Percentiles rank a stretch among this genome's conserved stretches.
These are phyloP conservation scores for Syzygium jambos DNA, from an alignment of 345 rosid species.

Conservation along the genomic window DNA sequence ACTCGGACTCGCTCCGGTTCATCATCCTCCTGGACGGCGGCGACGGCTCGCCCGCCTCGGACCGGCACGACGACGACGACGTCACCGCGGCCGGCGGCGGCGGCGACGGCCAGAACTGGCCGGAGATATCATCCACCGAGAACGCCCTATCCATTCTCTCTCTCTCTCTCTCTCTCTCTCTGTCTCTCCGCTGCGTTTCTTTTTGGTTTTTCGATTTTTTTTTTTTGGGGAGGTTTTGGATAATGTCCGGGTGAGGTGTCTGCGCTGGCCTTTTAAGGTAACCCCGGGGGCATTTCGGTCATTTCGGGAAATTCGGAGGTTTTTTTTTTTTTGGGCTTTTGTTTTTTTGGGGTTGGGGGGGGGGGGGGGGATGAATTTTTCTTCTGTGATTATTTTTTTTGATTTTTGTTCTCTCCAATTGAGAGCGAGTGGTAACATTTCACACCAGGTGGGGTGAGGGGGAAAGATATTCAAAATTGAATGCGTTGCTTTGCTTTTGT, in stretches of 20 bases:
- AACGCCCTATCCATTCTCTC: slow-evolving; percentile 40
- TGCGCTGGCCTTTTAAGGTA: background rate
- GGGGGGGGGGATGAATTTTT: background rate
- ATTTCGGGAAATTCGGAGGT: background rate
- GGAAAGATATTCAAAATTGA: too few species aligned
- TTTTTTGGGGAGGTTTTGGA: background rate
- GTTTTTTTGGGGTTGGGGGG: background rate
- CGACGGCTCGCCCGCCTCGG: background rate
- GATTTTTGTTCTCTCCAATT: background rate
- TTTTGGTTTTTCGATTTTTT: background rate
- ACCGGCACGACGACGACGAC: background rate
- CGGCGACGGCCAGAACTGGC: slow-evolving; percentile 35
- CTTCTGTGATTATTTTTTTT: background rate
- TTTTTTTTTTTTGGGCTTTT: background rate
- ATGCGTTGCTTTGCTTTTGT: too few species aligned
- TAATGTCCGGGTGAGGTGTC: background rate
- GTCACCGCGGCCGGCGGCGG: background rate
- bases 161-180: background rate
- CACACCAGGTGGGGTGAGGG: too few species aligned
- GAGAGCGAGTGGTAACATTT: too few species aligned
- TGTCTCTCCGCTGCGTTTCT: background rate
- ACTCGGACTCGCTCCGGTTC: slow-evolving; percentile 66
- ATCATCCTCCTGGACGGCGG: slow-evolving; percentile 3
- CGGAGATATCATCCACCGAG: slow-evolving; percentile 59
- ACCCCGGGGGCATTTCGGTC: background rate